These are phyloP conservation scores for Parathielavia appendiculata DNA, from an alignment of 495 filamentous ascomycete genomes.

Conservation along the genomic window DNA sequence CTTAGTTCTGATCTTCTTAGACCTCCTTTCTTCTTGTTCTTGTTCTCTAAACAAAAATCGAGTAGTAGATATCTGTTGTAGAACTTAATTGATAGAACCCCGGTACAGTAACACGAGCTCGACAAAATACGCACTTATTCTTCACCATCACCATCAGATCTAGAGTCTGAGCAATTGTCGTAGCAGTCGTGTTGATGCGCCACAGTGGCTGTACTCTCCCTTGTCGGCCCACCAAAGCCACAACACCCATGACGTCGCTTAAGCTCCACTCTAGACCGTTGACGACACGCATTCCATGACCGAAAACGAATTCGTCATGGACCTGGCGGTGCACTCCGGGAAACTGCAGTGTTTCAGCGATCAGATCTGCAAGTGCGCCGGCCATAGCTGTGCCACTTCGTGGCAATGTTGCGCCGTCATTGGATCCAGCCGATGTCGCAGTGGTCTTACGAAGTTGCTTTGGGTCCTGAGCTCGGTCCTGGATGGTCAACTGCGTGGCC, in stretches of 20 bases:
- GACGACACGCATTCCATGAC: not conserved
- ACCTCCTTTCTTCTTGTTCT: too few relatives aligned
- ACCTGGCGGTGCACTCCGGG: not conserved
- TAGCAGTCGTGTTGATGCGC: not conserved
- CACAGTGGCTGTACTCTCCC: not conserved
- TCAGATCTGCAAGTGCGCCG: slow-evolving; percentile 5
- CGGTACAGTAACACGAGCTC: too few relatives aligned
- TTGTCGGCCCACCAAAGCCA: not conserved
- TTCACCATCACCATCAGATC: too few relatives aligned
- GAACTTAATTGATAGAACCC: too few relatives aligned
- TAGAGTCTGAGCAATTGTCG: not conserved
- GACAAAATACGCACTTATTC: too few relatives aligned
- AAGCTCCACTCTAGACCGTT: not conserved
- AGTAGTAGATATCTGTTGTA: too few relatives aligned
- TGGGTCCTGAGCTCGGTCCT: not conserved
- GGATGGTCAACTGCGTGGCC: not conserved
- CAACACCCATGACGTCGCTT: not conserved
- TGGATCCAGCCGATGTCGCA: not conserved
- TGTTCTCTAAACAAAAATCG: too few relatives aligned
- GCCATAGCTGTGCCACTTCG: not conserved
- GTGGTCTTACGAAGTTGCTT: not conserved
- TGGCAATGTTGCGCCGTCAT: not conserved
- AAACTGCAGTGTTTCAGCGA: slow-evolving; percentile 8
- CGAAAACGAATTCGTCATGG: slow-evolving; percentile 6
- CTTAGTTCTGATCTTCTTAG: too few relatives aligned